Conservation (phyloP, 352 stramenopile species). For the Pythium dissimile region DNA sequence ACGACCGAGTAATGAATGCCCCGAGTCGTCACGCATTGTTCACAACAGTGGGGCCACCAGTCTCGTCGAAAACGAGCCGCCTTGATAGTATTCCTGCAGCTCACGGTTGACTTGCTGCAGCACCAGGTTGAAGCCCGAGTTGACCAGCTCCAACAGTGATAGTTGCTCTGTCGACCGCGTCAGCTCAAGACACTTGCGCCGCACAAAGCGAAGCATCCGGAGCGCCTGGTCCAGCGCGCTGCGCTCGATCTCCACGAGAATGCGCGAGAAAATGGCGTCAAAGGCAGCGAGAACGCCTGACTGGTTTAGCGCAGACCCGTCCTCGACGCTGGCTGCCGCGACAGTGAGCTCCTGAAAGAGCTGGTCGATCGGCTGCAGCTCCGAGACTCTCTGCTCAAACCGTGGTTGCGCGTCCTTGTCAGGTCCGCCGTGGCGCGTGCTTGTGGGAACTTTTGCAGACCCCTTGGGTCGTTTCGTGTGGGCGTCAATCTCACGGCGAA, state of each 20-base stretch:
- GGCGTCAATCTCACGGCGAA: slow-evolving; percentile 69
- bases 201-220: slow-evolving; percentile 69
- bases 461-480: slow-evolving; percentile 48
- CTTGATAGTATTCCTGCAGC: slow-evolving; percentile 42
- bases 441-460: neutral
- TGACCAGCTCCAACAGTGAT: neutral
- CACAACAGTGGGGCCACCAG: slow-evolving; percentile 48
- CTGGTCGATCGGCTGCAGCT: slow-evolving; percentile 50
- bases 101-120: slow-evolving; percentile 60
- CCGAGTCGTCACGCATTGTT: too few species aligned
- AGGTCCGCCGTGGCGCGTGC: neutral
- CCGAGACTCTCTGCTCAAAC: neutral
- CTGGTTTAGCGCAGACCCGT: neutral
- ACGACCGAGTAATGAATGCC: too few species aligned
- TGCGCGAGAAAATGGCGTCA: slow-evolving; percentile 71
- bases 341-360: slow-evolving; percentile 37
- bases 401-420: neutral
- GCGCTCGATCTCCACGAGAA: slow-evolving; percentile 67
- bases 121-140: slow-evolving; percentile 53
- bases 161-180: neutral
- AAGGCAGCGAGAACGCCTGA: slow-evolving; percentile 27
- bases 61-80: slow-evolving; percentile 31
- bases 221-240: slow-evolving; percentile 49
- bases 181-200: slow-evolving; percentile 45
- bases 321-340: neutral